Conservation (phyloP, 2,329 filamentous ascomycete species). For the Sporothrix variecibatus region DNA sequence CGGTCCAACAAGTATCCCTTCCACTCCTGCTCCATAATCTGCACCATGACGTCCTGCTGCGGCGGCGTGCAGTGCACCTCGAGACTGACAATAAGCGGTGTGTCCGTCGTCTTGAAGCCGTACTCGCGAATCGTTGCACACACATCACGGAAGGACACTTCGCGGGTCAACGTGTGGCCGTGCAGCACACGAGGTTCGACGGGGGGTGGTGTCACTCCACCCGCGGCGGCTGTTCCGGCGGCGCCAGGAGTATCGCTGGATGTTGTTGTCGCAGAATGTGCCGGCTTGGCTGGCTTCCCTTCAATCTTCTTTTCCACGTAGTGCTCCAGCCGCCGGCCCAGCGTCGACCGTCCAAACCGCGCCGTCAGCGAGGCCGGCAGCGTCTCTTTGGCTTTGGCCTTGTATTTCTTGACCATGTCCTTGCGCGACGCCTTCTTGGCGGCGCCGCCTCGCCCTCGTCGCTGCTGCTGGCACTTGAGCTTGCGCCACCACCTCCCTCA, state of each 20-base stretch:
- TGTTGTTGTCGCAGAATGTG: too few species aligned
- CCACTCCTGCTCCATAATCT: slow-evolving; percentile 88
- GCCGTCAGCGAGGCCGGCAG: slow-evolving; percentile 47
- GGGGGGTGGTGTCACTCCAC: slow-evolving; percentile 11
- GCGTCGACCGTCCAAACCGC: slow-evolving; percentile 52
- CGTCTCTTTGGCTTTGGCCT: slow-evolving; percentile 65
- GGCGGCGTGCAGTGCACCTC: slow-evolving; percentile 81
- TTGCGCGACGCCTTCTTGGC: slow-evolving; percentile 48
- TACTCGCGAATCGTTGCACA: slow-evolving; percentile 77
- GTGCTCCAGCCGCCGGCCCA: slow-evolving; percentile 47
- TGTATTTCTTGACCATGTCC: slow-evolving; percentile 64
- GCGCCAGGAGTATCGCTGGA: background rate
- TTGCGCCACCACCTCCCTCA: background rate
- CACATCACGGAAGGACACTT: slow-evolving; percentile 82
- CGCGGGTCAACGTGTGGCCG: slow-evolving; percentile 87
- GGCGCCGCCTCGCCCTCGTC: slow-evolving; percentile 36
- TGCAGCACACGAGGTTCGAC: slow-evolving; percentile 81
- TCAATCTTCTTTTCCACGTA: slow-evolving; percentile 38
- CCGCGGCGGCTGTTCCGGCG: background rate
- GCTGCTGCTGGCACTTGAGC: slow-evolving; percentile 51
- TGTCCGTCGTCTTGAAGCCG: slow-evolving; percentile 72
- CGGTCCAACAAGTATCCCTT: slow-evolving; percentile 66
- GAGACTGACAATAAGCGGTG: slow-evolving; percentile 90
- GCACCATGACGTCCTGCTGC: slow-evolving; percentile 88
- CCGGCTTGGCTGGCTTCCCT: slow-evolving; percentile 23